A percentile compares a stretch with the other conserved stretches of the same genome.
Conservation (phyloP, 768 basidiomycete species). For the Lactarius hengduanensis region DNA sequence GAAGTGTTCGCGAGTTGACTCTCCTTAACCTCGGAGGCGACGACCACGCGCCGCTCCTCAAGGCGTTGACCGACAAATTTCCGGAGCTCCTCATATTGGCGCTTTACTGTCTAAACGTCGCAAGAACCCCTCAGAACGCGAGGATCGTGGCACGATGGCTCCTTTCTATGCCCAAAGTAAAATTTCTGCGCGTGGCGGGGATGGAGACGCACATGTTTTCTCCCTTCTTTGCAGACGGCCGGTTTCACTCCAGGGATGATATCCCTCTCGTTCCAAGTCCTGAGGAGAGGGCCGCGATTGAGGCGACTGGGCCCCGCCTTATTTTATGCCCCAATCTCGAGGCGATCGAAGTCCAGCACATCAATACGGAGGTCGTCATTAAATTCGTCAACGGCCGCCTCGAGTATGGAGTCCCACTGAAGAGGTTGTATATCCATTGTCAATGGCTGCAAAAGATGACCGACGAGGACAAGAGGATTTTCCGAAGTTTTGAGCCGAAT, state of each 20-base stretch:
- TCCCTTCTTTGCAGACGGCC: slow-evolving; percentile 16
- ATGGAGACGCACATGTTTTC: slow-evolving; percentile 12
- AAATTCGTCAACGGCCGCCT: slow-evolving; percentile 6
- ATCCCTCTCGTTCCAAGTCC: slow-evolving; percentile 13
- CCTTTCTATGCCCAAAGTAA: slow-evolving; percentile 55
- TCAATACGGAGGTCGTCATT: slow-evolving; percentile 1
- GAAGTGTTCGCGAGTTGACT: slow-evolving; percentile 53
- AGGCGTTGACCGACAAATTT: slow-evolving; percentile 46
- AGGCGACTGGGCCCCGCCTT: slow-evolving; percentile 7
- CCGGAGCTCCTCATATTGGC: slow-evolving; percentile 55
- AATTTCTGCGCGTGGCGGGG: slow-evolving; percentile 28
- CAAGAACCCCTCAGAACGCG: slow-evolving; percentile 31
- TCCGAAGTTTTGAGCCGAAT: slow-evolving; percentile 1
- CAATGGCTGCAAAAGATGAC: slow-evolving; percentile 11
- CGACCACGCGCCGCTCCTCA: slow-evolving; percentile 52
- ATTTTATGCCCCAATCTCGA: slow-evolving; percentile 19
- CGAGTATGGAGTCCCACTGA: slow-evolving; percentile 12
- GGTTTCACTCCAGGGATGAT: slow-evolving; percentile 19
- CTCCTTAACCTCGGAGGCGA: slow-evolving; percentile 52
- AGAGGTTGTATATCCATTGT: slow-evolving; percentile 18
- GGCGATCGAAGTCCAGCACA: slow-evolving; percentile 17
- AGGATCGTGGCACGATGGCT: slow-evolving; percentile 49
- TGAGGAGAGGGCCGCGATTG: slow-evolving; percentile 6
- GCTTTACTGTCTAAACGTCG: slow-evolving; percentile 46
- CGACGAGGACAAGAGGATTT: background rate